These are phyloP conservation scores for Botrytis squamosa DNA, from an alignment of 2,329 filamentous ascomycete genomes.

Conservation along the genomic window DNA sequence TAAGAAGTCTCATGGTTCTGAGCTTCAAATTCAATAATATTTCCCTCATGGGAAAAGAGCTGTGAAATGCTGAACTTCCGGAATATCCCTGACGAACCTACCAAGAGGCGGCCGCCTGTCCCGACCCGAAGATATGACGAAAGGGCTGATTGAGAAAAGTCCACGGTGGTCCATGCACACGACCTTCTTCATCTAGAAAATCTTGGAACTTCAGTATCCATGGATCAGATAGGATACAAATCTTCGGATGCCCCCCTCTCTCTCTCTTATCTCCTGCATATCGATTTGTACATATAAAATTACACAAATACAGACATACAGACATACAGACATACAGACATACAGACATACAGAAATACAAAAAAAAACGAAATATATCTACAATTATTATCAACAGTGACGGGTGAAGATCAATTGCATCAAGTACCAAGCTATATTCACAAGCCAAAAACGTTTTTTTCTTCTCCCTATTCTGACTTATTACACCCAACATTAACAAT, in stretches of 20 bases:
- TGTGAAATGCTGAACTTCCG: not conserved
- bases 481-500: constrained; percentile 1
- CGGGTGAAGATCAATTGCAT: not conserved
- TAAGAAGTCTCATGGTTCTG: constrained; percentile 32
- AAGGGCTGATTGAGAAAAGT: not conserved
- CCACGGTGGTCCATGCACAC: not conserved
- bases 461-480: not conserved
- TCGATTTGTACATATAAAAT: not conserved
- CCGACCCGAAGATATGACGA: constrained; percentile 4
- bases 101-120: not conserved
- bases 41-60: not conserved
- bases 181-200: not conserved
- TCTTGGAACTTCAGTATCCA: constrained; percentile 2
- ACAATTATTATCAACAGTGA: not conserved
- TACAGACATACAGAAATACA: too few relatives aligned
- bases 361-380: not conserved
- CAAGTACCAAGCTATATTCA: constrained; percentile 2
- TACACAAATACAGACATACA: not conserved
- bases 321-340: not conserved
- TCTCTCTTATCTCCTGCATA: not conserved
- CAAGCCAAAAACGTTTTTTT: constrained; percentile 8
- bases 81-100: not conserved
- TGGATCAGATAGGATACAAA: not conserved
- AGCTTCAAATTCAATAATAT: not conserved
- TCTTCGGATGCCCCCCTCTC: not conserved